Conservation (phyloP, 148 eudicot species). For the Pouteria glomerata region DNA sequence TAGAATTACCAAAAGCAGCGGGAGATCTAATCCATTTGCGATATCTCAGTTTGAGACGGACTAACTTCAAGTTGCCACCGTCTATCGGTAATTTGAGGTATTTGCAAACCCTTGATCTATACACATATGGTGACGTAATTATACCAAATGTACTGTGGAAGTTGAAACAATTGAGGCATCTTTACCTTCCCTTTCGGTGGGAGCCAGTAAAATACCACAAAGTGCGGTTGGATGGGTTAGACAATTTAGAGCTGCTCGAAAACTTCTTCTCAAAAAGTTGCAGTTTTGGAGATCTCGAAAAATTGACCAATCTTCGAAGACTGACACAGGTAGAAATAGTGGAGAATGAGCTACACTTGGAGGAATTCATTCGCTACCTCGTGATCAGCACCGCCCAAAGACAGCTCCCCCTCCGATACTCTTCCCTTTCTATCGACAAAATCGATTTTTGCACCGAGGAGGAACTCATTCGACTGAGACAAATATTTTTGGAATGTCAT, state of each 20-base stretch:
- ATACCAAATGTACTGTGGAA: conserved; percentile 11
- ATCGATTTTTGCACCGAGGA: not conserved
- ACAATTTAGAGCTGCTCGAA: conserved; percentile 12
- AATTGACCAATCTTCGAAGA: not conserved
- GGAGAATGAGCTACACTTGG: no score
- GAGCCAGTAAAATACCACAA: no score
- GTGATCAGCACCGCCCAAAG: not conserved
- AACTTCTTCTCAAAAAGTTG: not conserved
- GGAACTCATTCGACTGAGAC: not conserved
- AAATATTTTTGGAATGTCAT: no score
- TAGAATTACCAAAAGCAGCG: not conserved
- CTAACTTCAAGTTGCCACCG: conserved; percentile 6
- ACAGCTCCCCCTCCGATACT: not conserved
- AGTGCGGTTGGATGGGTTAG: no score
- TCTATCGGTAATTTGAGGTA: conserved; percentile 12
- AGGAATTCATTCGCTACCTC: no score
- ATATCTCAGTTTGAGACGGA: conserved; percentile 16
- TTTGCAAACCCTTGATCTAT: conserved; percentile 22
- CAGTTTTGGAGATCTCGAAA: not conserved
- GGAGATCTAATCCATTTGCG: conserved; percentile 20
- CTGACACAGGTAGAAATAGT: not conserved
- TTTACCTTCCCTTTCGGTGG: no score
- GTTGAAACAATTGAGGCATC: no score
- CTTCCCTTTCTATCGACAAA: not conserved
- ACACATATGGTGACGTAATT: not conserved